Conservation (phyloP, 2,329 filamentous ascomycete species). For the Elsinoe australis region DNA sequence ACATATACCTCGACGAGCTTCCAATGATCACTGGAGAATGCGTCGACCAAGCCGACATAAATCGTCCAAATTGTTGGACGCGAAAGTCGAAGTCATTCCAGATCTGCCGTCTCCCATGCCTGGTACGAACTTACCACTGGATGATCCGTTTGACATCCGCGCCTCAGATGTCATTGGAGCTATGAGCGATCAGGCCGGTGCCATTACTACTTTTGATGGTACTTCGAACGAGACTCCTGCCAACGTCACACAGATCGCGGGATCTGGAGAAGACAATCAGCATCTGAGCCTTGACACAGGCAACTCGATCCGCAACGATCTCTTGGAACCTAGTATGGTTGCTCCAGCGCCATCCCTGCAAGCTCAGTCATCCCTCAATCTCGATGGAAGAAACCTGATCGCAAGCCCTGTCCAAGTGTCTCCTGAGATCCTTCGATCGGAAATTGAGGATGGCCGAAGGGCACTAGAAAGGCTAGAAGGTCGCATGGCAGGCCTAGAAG, state of each 20-base stretch:
- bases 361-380: too few species aligned
- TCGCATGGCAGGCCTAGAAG: slow-evolving; percentile 13
- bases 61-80: slow-evolving; percentile 3
- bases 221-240: too few species aligned
- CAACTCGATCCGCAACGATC: too few species aligned
- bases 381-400: too few species aligned
- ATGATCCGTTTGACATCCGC: slow-evolving; percentile 14
- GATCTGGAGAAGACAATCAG: background rate
- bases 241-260: background rate
- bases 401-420: background rate
- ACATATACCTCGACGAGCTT: slow-evolving; percentile 6
- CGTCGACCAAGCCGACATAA: slow-evolving; percentile 1
- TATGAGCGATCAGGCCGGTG: too few species aligned
- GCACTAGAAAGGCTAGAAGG: slow-evolving; percentile 3
- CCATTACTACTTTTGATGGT: too few species aligned
- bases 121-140: slow-evolving; percentile 16
- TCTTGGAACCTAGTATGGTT: too few species aligned
- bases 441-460: slow-evolving; percentile 11
- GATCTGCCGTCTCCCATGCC: slow-evolving; percentile 17
- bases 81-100: background rate
- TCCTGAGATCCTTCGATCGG: background rate
- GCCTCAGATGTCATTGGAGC: background rate
- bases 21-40: slow-evolving; percentile 12
- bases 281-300: background rate
- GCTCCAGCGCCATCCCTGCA: too few species aligned